Base-by-base conservation (phyloP, 495 filamentous ascomycete species). In the Podospora comata region DNA sequence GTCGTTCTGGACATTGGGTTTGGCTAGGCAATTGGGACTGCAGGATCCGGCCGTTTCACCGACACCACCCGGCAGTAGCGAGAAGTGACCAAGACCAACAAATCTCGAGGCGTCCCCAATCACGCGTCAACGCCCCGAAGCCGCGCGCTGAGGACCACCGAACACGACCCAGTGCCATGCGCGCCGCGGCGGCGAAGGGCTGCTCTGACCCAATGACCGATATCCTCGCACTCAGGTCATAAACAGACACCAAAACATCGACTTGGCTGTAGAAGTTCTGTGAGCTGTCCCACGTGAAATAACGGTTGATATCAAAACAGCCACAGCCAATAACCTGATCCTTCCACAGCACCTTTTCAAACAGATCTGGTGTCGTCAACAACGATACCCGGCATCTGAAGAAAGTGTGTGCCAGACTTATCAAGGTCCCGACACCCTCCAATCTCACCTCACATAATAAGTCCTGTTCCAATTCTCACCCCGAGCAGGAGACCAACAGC, bases 91-190 rank as follows among this genome's bases (percentile, higher is more conserved):
- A 71, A 66, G 48, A 44, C 69, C 69, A 71, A 71, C 69, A 55
- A 53, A 71, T 61, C 60, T 34, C 7, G 27, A 26, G 15, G 60
- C 57, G n/a, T 26, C 55, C 28, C 32, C 30, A 20, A 28, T 57
- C n/a, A 23, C 63, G 39, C 63, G 66, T 55, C 32, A 27, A 66
- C 66, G 61, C 64, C 64, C 30, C 64, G 15, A 59, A 60, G 11
- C 64, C 15, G 57, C 67, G 56, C 39, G 27, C 19, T 48, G 55
- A 32, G 5, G 67, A 48, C 70, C 67, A 53, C 48, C 62, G 57
- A 67, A 65, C 70, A 72, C 67, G 70, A 65, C 67, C 67, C 67
- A 58, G 30, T 65, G 61, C 65, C 63, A 34, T 53, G 44, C 48
- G 44, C 39, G 62, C 58, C 60, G 39, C 66, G 54, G n/a, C 64